A percentile compares a stretch with the other conserved stretches of the same genome.
Evolutionary conservation across 2,329 filamentous ascomycete genomes (phyloP).

Genomic region (Ophiocordyceps camponoti-floridani): DNA sequence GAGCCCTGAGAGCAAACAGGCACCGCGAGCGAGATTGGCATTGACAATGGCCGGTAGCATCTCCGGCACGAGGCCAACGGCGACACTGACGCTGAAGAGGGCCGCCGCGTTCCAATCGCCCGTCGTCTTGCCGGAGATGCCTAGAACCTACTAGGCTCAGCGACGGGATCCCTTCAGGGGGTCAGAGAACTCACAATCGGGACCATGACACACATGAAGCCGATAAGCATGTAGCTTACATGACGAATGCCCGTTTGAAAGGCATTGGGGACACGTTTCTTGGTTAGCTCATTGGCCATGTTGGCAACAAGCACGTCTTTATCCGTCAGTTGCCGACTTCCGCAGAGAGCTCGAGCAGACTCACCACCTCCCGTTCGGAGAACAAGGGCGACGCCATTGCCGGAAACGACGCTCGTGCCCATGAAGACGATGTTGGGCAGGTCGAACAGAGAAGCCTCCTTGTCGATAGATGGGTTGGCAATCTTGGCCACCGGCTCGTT

Average conservation of each 20-base stretch:
- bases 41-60: slow-evolving; percentile 14
- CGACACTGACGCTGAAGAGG: slow-evolving; percentile 12
- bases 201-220: slow-evolving; percentile 12
- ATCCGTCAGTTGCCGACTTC: background rate
- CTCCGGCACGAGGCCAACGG: slow-evolving; percentile 11
- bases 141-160: slow-evolving; percentile 5
- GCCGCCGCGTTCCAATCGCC: slow-evolving; percentile 10
- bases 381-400: slow-evolving; percentile 9
- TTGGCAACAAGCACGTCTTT: slow-evolving; percentile 9
- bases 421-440: slow-evolving; percentile 10
- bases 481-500: slow-evolving; percentile 9
- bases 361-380: slow-evolving; percentile 7
- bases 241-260: slow-evolving; percentile 12
- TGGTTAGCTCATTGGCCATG: slow-evolving; percentile 9
- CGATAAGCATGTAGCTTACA: slow-evolving; percentile 12
- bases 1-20: slow-evolving; percentile 12
- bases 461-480: slow-evolving; percentile 4
- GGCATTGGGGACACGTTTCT: slow-evolving; percentile 8
- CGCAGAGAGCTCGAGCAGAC: background rate
- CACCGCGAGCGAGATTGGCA: slow-evolving; percentile 10
- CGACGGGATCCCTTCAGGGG: background rate
- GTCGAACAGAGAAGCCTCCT: slow-evolving; percentile 8
- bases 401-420: slow-evolving; percentile 12
- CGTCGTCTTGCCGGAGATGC: slow-evolving; percentile 8
- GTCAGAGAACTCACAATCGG: slow-evolving; percentile 7